Base-by-base conservation (phyloP, 1,284 basidiomycete species). In the Ganoderma sinense region DNA sequence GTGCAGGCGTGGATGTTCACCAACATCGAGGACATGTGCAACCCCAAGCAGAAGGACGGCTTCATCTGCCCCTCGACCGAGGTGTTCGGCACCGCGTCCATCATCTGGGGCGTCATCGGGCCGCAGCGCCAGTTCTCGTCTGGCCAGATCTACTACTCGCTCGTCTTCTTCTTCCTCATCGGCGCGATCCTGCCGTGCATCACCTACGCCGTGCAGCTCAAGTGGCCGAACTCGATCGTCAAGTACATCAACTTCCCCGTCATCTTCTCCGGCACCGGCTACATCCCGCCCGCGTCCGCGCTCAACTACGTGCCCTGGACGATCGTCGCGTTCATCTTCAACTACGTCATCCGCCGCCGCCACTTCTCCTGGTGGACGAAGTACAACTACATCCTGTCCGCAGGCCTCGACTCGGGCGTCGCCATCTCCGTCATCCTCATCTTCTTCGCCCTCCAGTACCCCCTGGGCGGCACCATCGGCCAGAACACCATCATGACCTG, bases 171-270 rank as follows among this genome's bases (percentile, higher is more conserved):
- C 81, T 87, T 87, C 84, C 78, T 87, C 71, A 68, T 85, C 29
- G 86, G 85, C 33, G 82, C 83, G n/a, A 53, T 84, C 45, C 76
- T 77, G 36, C 86, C 86, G 1, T 58, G 84, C 55, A 71, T 77
- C 23, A 76, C 80, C 29, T 87, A 82, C 80, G 33, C 82, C 72
- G 72, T 78, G 75, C 72, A 76, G 66, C 73, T 74, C 56, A 72
- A 73, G 68, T 87, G 80, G 81, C 86, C 82, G 66, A 83, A 84
- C 74, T 80, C 80, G 48, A 86, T 88, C 81, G 89, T 90, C 86
- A 85, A 91, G 70, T 94, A 92, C 78, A 83, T 94, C 78, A 94
- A 94, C 82, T 87, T 94, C 66, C 93, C 94, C 23, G 75, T 81
- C 51, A 77, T 82, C 62, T 80, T 84, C 69, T 77, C 76, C 53